Evolutionary conservation across 1,284 basidiomycete species (phyloP), one percentile per base, ranked within the genome.

Genomic region (Somion occarium): DNA sequence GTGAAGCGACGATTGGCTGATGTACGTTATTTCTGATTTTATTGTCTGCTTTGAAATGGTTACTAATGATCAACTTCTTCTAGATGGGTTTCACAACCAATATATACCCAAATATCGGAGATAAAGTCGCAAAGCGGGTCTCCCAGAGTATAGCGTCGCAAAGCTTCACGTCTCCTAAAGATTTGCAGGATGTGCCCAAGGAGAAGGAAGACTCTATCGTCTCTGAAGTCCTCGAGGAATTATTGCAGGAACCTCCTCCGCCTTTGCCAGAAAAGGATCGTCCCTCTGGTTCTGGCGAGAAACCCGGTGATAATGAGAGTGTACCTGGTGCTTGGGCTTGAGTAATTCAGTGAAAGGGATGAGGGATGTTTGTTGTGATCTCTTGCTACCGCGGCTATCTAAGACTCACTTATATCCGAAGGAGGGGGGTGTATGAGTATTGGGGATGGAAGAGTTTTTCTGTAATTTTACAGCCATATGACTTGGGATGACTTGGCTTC

Each of bases 21-120:
- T 56, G 52, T 57, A 43, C 38, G 56, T 53, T 34, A 39, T 43
- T 57, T 20, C 49, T 11, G 22, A 9, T 20, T 37, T 43, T 43
- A 47, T 44, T 39, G 3, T n/a, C 27, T 45, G 22, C 34, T 41
- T 47, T 50, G 42, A 22, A 9, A 22, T 23, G 20, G 13, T 9
- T 41, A 15, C 19, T 22, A 15, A 41, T 41, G 9, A 15, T 41
- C 18, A 7, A 5, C 20, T 38, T 43, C 37, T 37, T 44, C 26
- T 46, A 89, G 85, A 88, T 89, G 85, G 86, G 87, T 12, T 86
- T 89, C 60, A 80, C 78, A 12, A 71, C 81, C 50, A 64, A 63
- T 38, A 68, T 71, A 22, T 75, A 81, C 62, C 80, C 85, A 19
- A 70, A 70, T 38, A 64, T 88, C 55, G 64, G 69, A 12, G 64